Evolutionary conservation across 495 filamentous ascomycete genomes (phyloP).

Genomic region (Symbiotaphrina buchneri): DNA sequence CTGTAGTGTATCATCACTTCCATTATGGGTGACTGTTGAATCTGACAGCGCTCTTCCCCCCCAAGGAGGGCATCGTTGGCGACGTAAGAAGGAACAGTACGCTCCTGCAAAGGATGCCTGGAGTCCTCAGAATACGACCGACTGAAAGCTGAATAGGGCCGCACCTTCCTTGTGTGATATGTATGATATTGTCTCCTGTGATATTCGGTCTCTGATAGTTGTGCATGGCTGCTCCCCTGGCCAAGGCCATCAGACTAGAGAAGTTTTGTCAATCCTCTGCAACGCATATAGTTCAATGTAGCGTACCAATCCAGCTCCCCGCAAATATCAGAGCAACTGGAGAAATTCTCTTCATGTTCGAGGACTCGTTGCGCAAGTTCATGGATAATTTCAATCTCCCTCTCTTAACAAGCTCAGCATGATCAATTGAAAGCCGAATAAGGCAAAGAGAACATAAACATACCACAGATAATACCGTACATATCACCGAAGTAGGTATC

Average conservation of each 20-base stretch:
- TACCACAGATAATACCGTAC: slow-evolving; percentile 62
- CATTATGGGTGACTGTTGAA: no score
- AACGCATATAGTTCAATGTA: background rate
- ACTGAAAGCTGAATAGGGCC: slow-evolving; percentile 1
- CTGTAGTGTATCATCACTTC: no score
- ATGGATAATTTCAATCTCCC: slow-evolving; percentile 78
- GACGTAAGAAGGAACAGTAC: slow-evolving; percentile 68
- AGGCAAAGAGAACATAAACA: slow-evolving; percentile 8
- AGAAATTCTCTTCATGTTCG: slow-evolving; percentile 42
- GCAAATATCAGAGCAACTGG: slow-evolving; percentile 46
- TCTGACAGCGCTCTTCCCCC: no score
- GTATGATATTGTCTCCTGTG: slow-evolving; percentile 45
- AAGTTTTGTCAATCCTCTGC: slow-evolving; percentile 2
- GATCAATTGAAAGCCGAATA: background rate
- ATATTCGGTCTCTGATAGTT: slow-evolving; percentile 48
- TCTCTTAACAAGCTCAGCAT: slow-evolving; percentile 26
- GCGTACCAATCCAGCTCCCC: slow-evolving; percentile 61
- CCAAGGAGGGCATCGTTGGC: slow-evolving; percentile 53
- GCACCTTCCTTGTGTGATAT: slow-evolving; percentile 60
- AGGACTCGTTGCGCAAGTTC: slow-evolving; percentile 51
- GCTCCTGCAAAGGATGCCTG: slow-evolving; percentile 73
- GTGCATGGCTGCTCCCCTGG: slow-evolving; percentile 55
- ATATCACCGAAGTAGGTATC: slow-evolving; percentile 71
- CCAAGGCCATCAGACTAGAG: slow-evolving; percentile 53
- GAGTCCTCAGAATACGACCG: no score